A percentile compares a stretch with the other conserved stretches of the same genome.
These are phyloP conservation scores for Chamaecrista fasciculata DNA, from an alignment of 306 rosid species.

Conservation along the genomic window DNA sequence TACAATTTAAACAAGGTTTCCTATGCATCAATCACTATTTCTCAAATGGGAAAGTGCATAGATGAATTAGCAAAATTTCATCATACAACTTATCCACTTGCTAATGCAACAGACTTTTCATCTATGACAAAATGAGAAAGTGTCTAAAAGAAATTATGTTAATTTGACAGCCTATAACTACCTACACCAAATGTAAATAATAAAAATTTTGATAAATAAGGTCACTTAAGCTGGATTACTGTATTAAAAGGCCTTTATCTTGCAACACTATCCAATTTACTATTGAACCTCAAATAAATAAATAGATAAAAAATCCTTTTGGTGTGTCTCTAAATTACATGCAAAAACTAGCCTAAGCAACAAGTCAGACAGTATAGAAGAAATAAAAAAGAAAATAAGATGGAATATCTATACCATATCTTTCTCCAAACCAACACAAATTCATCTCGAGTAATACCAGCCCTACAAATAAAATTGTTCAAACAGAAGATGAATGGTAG, in stretches of 20 bases:
- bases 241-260: constrained; percentile 5
- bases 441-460: constrained; percentile 81
- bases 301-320: too few relatives aligned
- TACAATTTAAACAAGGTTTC: constrained; percentile 18
- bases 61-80: not conserved
- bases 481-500: not conserved
- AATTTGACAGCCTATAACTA: constrained; percentile 4
- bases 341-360: constrained; percentile 15
- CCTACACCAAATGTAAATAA: constrained; percentile 3
- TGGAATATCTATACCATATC: constrained; percentile 56
- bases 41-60: not conserved
- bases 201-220: not conserved
- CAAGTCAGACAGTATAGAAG: not conserved
- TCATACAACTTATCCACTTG: constrained; percentile 1
- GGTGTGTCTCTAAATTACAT: not conserved
- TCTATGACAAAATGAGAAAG: not conserved
- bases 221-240: not conserved
- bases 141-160: not conserved
- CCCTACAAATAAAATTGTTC: constrained; percentile 48
- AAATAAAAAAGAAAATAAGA: constrained; percentile 1
- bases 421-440: constrained; percentile 76
- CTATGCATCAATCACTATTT: not conserved
- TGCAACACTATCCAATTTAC: not conserved
- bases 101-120: constrained; percentile 12
- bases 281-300: constrained; percentile 6